A percentile compares a stretch with the other conserved stretches of the same genome.
Evolutionary conservation across 2,329 filamentous ascomycete genomes (phyloP).

Genomic region (Eurotiales sp.): DNA sequence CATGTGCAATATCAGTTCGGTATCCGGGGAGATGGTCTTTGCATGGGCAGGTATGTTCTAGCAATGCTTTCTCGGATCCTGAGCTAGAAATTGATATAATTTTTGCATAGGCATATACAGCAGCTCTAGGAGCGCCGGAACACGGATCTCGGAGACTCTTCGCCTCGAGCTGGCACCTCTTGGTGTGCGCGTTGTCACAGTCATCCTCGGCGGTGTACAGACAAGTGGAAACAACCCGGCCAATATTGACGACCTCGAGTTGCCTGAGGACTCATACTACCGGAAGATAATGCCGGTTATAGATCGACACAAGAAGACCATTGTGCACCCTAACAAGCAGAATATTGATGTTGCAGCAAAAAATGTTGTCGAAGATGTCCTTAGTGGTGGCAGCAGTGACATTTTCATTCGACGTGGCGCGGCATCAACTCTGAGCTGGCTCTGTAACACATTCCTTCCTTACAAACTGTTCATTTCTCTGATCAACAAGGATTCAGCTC

Average conservation of each 20-base stretch:
- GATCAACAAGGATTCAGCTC: background rate
- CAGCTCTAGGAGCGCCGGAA: conserved; percentile 3
- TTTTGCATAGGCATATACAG: conserved; percentile 6
- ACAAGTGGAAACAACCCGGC: conserved; percentile 6
- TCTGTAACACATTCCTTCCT: conserved; percentile 5
- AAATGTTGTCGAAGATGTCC: conserved; percentile 5
- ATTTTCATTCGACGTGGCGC: conserved; percentile 1
- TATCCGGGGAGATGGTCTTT: conserved; percentile 4
- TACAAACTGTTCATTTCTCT: background rate
- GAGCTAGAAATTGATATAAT: too few species aligned
- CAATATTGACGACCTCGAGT: conserved; percentile 1
- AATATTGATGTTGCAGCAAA: conserved; percentile 2
- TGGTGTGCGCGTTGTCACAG: conserved; percentile 6
- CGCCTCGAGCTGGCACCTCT: conserved; percentile 5
- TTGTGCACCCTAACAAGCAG: conserved; percentile 6
- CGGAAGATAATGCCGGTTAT: background rate
- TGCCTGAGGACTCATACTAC: conserved; percentile 4
- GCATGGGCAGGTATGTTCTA: conserved; percentile 4
- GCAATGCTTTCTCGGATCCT: too few species aligned
- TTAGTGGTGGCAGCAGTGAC: background rate
- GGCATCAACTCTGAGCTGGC: conserved; percentile 5
- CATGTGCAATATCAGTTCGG: conserved; percentile 10
- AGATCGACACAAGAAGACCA: conserved; percentile 6
- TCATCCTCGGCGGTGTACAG: conserved; percentile 6
- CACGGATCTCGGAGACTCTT: conserved; percentile 4